Base-by-base conservation (phyloP, 2,329 filamentous ascomycete genomes). In the Hansfordia pulvinata region DNA sequence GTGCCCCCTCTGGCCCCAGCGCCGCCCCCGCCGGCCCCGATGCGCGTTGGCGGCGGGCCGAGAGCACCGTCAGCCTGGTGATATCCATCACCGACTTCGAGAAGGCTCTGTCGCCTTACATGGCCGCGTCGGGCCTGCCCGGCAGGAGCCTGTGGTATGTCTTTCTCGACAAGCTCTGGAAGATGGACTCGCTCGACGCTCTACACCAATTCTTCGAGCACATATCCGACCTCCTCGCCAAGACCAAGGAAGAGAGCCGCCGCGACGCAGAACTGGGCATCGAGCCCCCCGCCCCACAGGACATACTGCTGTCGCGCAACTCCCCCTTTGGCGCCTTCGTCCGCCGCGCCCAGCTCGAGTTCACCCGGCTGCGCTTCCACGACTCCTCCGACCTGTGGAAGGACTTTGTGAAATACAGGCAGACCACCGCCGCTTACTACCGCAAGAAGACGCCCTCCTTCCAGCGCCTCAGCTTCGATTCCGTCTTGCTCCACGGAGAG, bases 111-210 rank as follows among this genome's bases (percentile, higher is more conserved):
- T 45, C 49, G 12, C 53, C 59, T 16, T 61, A 67, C 36, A 56
- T 62, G 5, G 60, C 68, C 16, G 50, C 64, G 15, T 56, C 60
- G 39, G 62, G 64, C 19, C 56, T 83, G 30, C 79, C 84, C 0
- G 84, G 84, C 3, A 68, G 80, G 25, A 77, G 69, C n/a, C 55
- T 94, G n/a, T 90, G 86, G 73, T 85, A 96, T 44, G 58, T 79
- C 3, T 82, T 94, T 30, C 64, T 96, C 9, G 69, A 71, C 29
- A 77, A 75, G 35, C 58, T 96, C 14, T 96, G 90, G 88, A 64
- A 66, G 10, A 71, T 96, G 37, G 74, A 86, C 44, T 88, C 79
- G 12, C 66, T 92, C 8, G 72, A 96, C 52, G 70, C 75, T 0
- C 55, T 96, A n/a, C 73, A 86, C 42, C 59, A 62, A 2, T 88